Base-by-base conservation (phyloP, 2,329 filamentous ascomycete genomes). In the Fusarium drepaniforme region DNA sequence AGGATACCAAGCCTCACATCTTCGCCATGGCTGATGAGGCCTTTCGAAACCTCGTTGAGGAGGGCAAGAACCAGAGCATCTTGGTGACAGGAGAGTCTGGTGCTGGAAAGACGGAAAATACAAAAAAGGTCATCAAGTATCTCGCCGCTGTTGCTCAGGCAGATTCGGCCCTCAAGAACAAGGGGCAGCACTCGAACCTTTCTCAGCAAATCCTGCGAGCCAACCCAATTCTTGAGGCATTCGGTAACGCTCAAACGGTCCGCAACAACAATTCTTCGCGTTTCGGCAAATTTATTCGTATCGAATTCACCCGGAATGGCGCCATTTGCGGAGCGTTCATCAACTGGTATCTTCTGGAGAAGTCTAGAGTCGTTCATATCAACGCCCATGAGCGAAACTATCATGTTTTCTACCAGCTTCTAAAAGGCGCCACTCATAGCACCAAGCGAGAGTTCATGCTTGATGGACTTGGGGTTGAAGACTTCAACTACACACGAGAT, bases 101-200 rank as follows among this genome's bases (percentile, higher is more conserved):
- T 81, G 97, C 97, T 38, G 97, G 97, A 78, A 99, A 99, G 86
- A 99, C 97, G 0, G 97, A 99, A 82, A 99, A 99, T 82, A 99
- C 97, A 18, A 99, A 99, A 82, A 99, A 99, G 83, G 97, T 99
- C 77, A 99, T 99, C 66, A 97, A 99, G 80, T 99, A 99, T 81
- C 91, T 99, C 51, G 97, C 97, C 16, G 95, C 97, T 2, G 97
- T 99, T 56, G 97, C 97, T 12, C 93, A 94, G 49, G 91, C 94
- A 0, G 96, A 98, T 70, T 92, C 92, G 0, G 89, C 93, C 3
- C 81, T 89, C 83, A 85, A 92, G 87, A 85, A 87, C 85, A 84
- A 92, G 86, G 81, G 83, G 5, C 87, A 89, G 75, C 90, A 96
- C 72, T 93, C 95, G 15, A 98, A 95, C 70, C 90, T 99, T 12